Evolutionary conservation across 164 flowering plant genomes (phyloP).

Genomic region (Cinnamomum chago): DNA sequence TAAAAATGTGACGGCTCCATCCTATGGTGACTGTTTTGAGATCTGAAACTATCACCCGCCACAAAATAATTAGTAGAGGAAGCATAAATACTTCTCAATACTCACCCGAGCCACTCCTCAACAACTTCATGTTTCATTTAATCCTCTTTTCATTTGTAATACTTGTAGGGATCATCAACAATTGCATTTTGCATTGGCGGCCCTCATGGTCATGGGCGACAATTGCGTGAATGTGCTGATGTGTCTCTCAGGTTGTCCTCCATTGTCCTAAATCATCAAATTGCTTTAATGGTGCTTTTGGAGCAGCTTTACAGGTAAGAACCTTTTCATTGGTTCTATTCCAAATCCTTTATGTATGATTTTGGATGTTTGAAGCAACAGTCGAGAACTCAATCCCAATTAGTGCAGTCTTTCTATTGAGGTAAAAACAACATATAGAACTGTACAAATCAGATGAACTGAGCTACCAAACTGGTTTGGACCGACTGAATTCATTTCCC

Average conservation of each 20-base stretch:
- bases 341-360: neutral
- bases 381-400: neutral
- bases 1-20: too few species aligned
- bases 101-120: too few species aligned
- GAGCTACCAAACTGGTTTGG: neutral
- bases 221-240: slow-evolving; percentile 64
- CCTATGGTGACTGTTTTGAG: too few species aligned
- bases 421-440: neutral
- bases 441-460: neutral
- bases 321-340: neutral
- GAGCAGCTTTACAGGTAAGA: slow-evolving; percentile 83
- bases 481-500: neutral
- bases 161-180: slow-evolving; percentile 62
- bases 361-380: neutral
- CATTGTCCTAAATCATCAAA: slow-evolving; percentile 79
- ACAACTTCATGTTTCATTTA: neutral
- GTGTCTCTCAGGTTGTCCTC: slow-evolving; percentile 66
- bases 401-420: neutral
- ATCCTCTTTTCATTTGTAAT: neutral
- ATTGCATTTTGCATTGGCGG: slow-evolving; percentile 87
- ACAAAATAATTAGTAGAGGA: too few species aligned
- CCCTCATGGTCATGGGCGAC: slow-evolving; percentile 83
- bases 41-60: too few species aligned
- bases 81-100: too few species aligned
- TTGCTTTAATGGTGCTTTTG: slow-evolving; percentile 68